phyloP scores from a whole-genome alignment of 495 filamentous ascomycete species.

The Hypoxylon crocopeplum region DNA sequence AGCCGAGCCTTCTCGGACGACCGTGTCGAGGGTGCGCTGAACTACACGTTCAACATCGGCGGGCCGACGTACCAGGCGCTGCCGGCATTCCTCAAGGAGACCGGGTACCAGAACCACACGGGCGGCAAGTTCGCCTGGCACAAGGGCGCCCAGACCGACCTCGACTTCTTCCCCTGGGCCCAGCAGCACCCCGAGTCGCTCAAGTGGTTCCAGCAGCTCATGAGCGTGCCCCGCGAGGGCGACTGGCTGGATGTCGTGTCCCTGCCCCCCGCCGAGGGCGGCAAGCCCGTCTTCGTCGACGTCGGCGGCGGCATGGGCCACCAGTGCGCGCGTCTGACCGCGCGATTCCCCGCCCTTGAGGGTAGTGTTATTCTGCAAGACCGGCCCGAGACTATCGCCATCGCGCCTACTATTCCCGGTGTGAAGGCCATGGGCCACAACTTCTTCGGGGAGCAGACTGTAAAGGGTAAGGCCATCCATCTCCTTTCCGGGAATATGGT shows the following conservation, averaged over 20 bases:
- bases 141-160: neutral
- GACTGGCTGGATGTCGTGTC: neutral
- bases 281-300: neutral
- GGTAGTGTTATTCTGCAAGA: neutral
- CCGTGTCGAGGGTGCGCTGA: neutral
- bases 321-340: neutral
- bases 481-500: too few relatives aligned
- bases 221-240: neutral
- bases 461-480: neutral
- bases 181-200: neutral
- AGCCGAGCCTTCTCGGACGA: neutral
- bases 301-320: conserved; percentile 1
- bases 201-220: neutral
- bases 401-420: neutral
- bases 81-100: neutral
- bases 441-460: neutral
- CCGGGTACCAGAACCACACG: neutral
- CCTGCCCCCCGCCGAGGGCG: neutral
- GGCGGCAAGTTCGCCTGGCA: neutral
- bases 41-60: neutral
- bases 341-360: neutral
- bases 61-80: neutral
- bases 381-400: neutral
- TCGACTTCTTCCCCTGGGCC: conserved; percentile 1
- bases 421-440: neutral